Percentiles rank a stretch among this genome's conserved stretches.
phyloP scores from a whole-genome alignment of 139 green algal species.

The Haematococcus sp. region DNA sequence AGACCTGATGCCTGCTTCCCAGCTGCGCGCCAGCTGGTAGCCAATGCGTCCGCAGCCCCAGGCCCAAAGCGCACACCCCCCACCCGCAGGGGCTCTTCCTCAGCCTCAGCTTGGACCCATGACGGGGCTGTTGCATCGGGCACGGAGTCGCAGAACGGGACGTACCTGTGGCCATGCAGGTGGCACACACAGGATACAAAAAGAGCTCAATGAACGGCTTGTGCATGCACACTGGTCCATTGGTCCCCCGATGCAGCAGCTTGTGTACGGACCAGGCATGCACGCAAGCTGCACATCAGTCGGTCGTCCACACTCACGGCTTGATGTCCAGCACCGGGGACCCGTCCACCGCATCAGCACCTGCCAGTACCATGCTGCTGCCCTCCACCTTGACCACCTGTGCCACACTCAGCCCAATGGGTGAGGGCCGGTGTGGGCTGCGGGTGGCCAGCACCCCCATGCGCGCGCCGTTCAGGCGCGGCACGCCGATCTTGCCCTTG shows the following conservation, averaged over 20 bases:
- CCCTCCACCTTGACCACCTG: constrained; percentile 21
- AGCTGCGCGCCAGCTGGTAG: constrained; percentile 7
- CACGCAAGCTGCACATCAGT: too few species aligned
- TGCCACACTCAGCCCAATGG: constrained; percentile 82
- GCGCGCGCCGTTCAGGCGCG: constrained; percentile 74
- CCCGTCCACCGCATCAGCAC: constrained; percentile 88
- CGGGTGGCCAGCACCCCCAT: constrained; percentile 87
- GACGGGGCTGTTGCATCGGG: constrained; percentile 58
- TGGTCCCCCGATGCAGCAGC: too few species aligned
- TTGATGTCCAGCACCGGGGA: constrained; percentile 92
- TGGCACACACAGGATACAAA: too few species aligned
- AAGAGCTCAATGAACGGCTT: too few species aligned
- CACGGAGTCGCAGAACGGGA: constrained; percentile 78
- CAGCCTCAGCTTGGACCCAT: constrained; percentile 74
- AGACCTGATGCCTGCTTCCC: not conserved
- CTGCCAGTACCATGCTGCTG: constrained; percentile 62
- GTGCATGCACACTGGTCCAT: too few species aligned
- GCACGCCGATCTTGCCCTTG: constrained; percentile 65
- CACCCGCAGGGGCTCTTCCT: constrained; percentile 49
- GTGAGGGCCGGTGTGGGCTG: constrained; percentile 76
- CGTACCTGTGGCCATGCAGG: not conserved
- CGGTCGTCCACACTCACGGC: constrained; percentile 89
- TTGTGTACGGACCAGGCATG: too few species aligned
- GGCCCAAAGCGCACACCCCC: constrained; percentile 24
- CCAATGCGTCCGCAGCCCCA: not conserved